phyloP scores from a whole-genome alignment of 1,139 yeast species.

The Geotrichum histeridarum region DNA sequence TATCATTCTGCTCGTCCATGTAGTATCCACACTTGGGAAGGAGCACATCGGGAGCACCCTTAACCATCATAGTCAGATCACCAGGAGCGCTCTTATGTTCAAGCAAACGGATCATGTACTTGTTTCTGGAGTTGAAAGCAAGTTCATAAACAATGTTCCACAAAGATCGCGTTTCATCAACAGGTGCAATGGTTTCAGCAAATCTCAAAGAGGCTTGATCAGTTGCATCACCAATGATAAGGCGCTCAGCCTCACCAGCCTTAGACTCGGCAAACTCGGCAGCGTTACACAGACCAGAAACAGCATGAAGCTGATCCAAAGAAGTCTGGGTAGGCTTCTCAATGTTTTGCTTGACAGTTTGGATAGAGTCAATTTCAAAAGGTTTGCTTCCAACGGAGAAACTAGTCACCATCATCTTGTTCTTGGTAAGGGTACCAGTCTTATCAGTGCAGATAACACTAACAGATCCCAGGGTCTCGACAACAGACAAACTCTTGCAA shows the following conservation, averaged over 20 bases:
- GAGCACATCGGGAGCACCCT: slow-evolving; percentile 49
- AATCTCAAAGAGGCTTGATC: slow-evolving; percentile 43
- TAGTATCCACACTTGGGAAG: slow-evolving; percentile 35
- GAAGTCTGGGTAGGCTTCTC: background rate
- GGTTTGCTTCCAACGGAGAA: slow-evolving; percentile 24
- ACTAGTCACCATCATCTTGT: slow-evolving; percentile 48
- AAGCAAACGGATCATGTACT: slow-evolving; percentile 39
- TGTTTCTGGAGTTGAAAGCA: slow-evolving; percentile 45
- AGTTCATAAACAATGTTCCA: slow-evolving; percentile 35
- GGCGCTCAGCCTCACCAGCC: slow-evolving; percentile 24
- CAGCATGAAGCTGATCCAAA: slow-evolving; percentile 9
- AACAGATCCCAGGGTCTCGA: slow-evolving; percentile 51
- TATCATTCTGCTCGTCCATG: slow-evolving; percentile 22
- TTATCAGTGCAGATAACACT: slow-evolving; percentile 47
- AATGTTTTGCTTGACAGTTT: background rate
- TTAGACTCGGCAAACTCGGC: slow-evolving; percentile 29
- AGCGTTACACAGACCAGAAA: slow-evolving; percentile 39
- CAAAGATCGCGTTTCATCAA: slow-evolving; percentile 13
- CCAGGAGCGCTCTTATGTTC: background rate
- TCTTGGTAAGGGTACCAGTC: slow-evolving; percentile 49
- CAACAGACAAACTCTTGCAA: slow-evolving; percentile 62
- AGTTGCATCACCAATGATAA: slow-evolving; percentile 45
- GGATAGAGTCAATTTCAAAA: slow-evolving; percentile 20
- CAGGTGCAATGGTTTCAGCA: slow-evolving; percentile 30
- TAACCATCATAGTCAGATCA: slow-evolving; percentile 34